Conservation (phyloP, 495 filamentous ascomycete genomes). For the Entonaema liquescens region DNA sequence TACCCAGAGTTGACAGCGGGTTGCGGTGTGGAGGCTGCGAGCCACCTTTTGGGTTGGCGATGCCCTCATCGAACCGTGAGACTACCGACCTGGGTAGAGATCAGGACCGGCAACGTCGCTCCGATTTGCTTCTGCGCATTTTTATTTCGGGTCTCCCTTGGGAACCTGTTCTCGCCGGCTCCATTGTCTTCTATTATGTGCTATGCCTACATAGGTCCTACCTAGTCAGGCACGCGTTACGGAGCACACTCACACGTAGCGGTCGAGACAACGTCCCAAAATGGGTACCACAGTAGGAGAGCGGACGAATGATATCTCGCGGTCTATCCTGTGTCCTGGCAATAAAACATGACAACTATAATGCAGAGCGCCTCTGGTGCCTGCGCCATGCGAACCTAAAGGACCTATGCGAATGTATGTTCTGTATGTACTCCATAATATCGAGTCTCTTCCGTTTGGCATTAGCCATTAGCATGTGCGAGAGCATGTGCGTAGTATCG, state of each 20-base stretch:
- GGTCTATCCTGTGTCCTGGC: background rate
- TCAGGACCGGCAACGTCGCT: slow-evolving; percentile 24
- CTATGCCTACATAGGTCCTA: background rate
- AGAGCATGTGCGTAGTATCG: slow-evolving; percentile 17
- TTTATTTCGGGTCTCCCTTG: slow-evolving; percentile 8
- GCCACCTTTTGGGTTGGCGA: slow-evolving; percentile 42
- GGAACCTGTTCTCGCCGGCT: slow-evolving; percentile 3
- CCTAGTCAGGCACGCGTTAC: slow-evolving; percentile 25
- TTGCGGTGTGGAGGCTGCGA: slow-evolving; percentile 37
- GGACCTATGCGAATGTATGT: slow-evolving; percentile 8
- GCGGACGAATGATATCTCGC: slow-evolving; percentile 18
- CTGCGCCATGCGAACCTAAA: slow-evolving; percentile 43
- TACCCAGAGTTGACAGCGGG: slow-evolving; percentile 26
- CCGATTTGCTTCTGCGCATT: slow-evolving; percentile 30
- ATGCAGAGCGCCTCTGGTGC: slow-evolving; percentile 35
- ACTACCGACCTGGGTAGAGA: slow-evolving; percentile 35
- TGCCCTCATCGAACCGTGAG: slow-evolving; percentile 37
- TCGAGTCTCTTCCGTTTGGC: slow-evolving; percentile 10
- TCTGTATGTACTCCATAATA: slow-evolving; percentile 27
- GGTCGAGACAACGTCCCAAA: slow-evolving; percentile 20
- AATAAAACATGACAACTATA: slow-evolving; percentile 20
- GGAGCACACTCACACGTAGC: slow-evolving; percentile 28
- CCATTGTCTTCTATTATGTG: background rate
- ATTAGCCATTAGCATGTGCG: background rate
- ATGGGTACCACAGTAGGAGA: slow-evolving; percentile 15